Base-by-base conservation (phyloP, 1,139 yeast genomes). In the Suhomyces bokatorum region DNA sequence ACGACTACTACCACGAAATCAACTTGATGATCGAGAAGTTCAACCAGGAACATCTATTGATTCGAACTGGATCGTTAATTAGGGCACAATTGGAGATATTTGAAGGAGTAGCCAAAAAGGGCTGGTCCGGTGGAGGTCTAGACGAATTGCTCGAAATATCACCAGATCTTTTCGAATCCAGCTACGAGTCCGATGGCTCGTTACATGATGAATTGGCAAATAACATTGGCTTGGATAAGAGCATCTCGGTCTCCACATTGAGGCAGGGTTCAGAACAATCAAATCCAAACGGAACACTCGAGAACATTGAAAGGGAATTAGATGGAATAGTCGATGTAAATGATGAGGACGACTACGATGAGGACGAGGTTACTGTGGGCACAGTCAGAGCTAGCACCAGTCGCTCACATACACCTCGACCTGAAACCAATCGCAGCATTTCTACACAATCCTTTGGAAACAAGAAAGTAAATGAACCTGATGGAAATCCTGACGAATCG, bases 111-210 rank as follows among this genome's bases (percentile, higher is more conserved):
- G 95, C 96, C 0, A 75, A 83, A 46, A 88, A 88, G 60, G 95
- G 95, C 8, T 85, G 91, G 89, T 76, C 86, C 10, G 96, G 95
- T 9, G 93, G 93, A 16, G 96, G 95, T 0, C 65, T 87, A 33
- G 95, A 88, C 58, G 83, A 78, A 26, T 66, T 88, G 42, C 66
- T 83, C 34, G 63, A 74, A n/a, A 62, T 73, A 39, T 73, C 82
- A 11, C 81, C 80, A 2, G 84, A 80, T 54, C 74, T 81, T 3
- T 78, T 80, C 56, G 69, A 66, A 30, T 48, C 45, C 10, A 47
- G 33, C 28, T 44, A 45, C 26, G 53, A 50, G n/a, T 26, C 46
- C 6, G 52, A 50, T 28, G 42, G 31, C n/a, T 26, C 28, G 16
- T n/a, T n/a, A 4, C 24, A 16, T 10, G 33, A 33, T 11, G 35